phyloP scores from a whole-genome alignment of 2,329 filamentous ascomycete genomes.

The Fusarium setosum region DNA sequence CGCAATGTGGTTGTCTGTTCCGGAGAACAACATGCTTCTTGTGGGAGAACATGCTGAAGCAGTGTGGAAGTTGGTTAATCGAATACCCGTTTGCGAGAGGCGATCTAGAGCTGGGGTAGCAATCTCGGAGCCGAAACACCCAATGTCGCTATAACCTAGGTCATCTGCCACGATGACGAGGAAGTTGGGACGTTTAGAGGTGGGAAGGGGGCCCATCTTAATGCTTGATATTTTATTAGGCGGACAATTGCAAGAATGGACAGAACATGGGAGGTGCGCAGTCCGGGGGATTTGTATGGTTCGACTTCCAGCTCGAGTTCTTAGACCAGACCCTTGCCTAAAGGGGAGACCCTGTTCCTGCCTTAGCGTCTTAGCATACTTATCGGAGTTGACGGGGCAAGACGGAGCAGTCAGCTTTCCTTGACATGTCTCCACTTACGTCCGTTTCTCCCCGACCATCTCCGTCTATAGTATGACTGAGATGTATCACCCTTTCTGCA shows the following conservation, averaged over 20 bases:
- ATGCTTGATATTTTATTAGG: no score
- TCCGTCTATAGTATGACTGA: not conserved
- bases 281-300: not conserved
- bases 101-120: constrained; percentile 66
- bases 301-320: not conserved
- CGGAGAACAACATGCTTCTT: constrained; percentile 69
- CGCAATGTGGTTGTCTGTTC: constrained; percentile 66
- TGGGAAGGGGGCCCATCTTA: not conserved
- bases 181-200: constrained; percentile 37
- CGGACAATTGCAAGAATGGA: not conserved
- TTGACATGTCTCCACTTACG: not conserved
- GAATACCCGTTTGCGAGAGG: constrained; percentile 58
- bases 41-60: constrained; percentile 70
- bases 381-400: not conserved
- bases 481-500: no score
- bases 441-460: not conserved
- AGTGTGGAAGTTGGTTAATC: constrained; percentile 69
- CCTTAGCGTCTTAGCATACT: not conserved
- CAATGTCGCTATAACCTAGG: constrained; percentile 41
- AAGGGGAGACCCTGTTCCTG: not conserved
- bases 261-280: not conserved
- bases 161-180: constrained; percentile 45
- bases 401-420: not conserved
- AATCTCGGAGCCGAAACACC: constrained; percentile 66
- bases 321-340: no score